phyloP scores from a whole-genome alignment of 768 basidiomycete genomes.

The Lactarius hengduanensis region DNA sequence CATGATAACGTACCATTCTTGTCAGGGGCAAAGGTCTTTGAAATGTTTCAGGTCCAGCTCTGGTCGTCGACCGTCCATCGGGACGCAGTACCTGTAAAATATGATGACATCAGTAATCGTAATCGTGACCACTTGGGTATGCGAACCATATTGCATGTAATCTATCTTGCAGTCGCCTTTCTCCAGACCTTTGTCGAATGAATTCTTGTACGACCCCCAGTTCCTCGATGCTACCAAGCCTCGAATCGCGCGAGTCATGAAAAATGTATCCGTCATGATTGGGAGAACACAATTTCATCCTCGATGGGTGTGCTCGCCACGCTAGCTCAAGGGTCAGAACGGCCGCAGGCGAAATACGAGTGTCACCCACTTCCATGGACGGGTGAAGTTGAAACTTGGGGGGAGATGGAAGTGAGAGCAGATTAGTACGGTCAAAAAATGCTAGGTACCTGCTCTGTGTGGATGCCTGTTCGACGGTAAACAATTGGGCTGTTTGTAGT shows the following conservation, averaged over 20 bases:
- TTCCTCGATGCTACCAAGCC: background rate
- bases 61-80: background rate
- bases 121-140: background rate
- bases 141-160: background rate
- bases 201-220: background rate
- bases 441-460: background rate
- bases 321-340: background rate
- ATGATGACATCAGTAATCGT: background rate
- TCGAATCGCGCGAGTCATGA: background rate
- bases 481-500: background rate
- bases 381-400: background rate
- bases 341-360: background rate
- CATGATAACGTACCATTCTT: background rate
- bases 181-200: background rate
- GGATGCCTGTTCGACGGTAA: background rate
- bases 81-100: background rate
- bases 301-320: background rate
- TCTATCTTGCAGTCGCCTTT: background rate
- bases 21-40: background rate
- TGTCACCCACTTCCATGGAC: background rate
- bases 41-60: background rate
- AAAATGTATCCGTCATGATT: background rate
- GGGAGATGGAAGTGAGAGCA: background rate
- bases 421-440: background rate
- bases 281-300: background rate